Percentiles rank a stretch among this genome's conserved stretches.
These are phyloP conservation scores for Suillus decipiens DNA, from an alignment of 768 basidiomycete genomes.

Conservation along the genomic window DNA sequence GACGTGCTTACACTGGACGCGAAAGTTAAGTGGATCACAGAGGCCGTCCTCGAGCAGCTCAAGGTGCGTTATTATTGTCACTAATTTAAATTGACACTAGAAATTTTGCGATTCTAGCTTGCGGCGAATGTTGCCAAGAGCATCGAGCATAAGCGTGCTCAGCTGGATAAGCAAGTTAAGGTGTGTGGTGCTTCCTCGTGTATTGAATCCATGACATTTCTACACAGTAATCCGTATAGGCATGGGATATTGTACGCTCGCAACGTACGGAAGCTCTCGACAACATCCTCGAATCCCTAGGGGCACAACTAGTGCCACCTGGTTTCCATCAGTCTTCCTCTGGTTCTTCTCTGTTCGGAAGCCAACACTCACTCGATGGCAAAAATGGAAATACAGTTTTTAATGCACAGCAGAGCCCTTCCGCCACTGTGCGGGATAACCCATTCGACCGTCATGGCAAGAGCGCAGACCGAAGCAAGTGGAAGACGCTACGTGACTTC, in stretches of 20 bases:
- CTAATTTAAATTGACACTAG: neutral
- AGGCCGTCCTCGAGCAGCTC: slow-evolving; percentile 75
- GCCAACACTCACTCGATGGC: slow-evolving; percentile 59
- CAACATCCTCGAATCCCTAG: slow-evolving; percentile 67
- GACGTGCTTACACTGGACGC: slow-evolving; percentile 80
- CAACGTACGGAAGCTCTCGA: slow-evolving; percentile 68
- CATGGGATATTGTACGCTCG: slow-evolving; percentile 68
- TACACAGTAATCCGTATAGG: slow-evolving; percentile 38
- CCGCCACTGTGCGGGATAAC: slow-evolving; percentile 32
- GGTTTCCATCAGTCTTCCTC: slow-evolving; percentile 69
- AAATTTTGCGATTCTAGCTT: slow-evolving; percentile 45
- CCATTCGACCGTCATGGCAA: slow-evolving; percentile 21
- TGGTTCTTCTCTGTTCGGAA: slow-evolving; percentile 79
- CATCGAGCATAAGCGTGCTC: slow-evolving; percentile 69
- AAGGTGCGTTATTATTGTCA: slow-evolving; percentile 46
- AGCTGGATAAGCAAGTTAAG: slow-evolving; percentile 60
- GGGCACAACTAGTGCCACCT: slow-evolving; percentile 72
- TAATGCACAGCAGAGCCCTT: slow-evolving; percentile 37
- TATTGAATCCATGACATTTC: neutral
- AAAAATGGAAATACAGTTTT: slow-evolving; percentile 39
- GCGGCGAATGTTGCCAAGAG: slow-evolving; percentile 73
- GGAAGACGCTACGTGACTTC: slow-evolving; percentile 86
- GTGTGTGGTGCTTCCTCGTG: slow-evolving; percentile 37
- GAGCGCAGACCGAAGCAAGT: slow-evolving; percentile 51
- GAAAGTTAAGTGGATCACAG: slow-evolving; percentile 75